Conservation (phyloP, 1,284 basidiomycete species). For the Tilletia setariae region DNA sequence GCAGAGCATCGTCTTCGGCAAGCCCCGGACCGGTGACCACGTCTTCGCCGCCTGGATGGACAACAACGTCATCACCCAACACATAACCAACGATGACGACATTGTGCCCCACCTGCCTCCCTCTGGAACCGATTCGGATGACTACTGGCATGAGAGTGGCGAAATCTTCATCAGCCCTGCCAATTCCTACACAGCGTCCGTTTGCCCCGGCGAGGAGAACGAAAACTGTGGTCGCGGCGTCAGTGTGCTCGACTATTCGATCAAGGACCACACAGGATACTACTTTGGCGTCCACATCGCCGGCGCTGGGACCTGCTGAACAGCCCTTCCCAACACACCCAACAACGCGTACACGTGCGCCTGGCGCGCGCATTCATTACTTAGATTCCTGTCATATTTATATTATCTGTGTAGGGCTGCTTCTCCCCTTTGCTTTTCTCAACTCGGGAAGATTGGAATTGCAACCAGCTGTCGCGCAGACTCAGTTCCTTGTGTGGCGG, state of each 20-base stretch:
- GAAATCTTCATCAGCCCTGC: slow-evolving; percentile 44
- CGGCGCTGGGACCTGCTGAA: slow-evolving; percentile 17
- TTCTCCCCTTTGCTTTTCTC: no score
- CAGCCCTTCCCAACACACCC: no score
- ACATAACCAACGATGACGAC: slow-evolving; percentile 39
- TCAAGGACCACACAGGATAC: slow-evolving; percentile 39
- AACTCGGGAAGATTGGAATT: no score
- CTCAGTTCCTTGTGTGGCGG: no score
- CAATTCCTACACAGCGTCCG: slow-evolving; percentile 30
- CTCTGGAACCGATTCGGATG: slow-evolving; percentile 20
- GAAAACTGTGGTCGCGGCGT: slow-evolving; percentile 36
- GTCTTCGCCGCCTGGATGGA: slow-evolving; percentile 39
- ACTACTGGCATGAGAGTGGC: slow-evolving; percentile 35
- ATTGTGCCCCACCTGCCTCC: slow-evolving; percentile 37
- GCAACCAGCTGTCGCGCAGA: no score
- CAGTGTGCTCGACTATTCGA: slow-evolving; percentile 24
- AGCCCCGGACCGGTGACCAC: slow-evolving; percentile 37
- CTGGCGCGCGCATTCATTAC: no score
- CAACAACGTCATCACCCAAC: slow-evolving; percentile 29
- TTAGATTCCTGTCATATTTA: no score
- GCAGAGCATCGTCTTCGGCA: slow-evolving; percentile 35
- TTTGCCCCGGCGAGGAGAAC: slow-evolving; percentile 50
- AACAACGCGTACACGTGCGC: no score
- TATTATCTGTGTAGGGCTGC: no score
- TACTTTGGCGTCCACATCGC: slow-evolving; percentile 48